Evolutionary conservation across 257 asterid genomes (phyloP), one percentile per base, ranked within the genome.

Genomic region (Oldenlandia corymbosa): DNA sequence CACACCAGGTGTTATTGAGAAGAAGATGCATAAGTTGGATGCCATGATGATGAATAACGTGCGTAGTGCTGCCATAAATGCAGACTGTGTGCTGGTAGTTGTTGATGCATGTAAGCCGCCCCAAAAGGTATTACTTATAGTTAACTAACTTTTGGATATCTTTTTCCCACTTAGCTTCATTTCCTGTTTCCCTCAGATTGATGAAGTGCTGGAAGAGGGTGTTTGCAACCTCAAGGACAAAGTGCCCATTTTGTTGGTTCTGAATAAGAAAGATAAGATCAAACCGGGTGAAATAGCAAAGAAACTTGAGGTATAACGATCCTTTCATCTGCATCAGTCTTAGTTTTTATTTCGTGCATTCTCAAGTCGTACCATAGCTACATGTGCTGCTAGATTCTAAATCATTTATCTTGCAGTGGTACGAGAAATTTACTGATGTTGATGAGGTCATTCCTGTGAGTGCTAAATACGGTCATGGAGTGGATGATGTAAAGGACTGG

Each of bases 391-490:
- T n/a, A n/a, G n/a, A n/a, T n/a, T 7, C n/a, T 21, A 65, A 14
- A 11, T 68, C 28, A 49, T 50, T 16, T 80, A 53, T 65, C 72
- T 69, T 72, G 83, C 83, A 92, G 97, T 89, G 97, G 99, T 89
- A 84, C 31, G 99, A 92, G 83, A 92, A 92, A 73, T 85, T 85
- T 79, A 81, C 95, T 0, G 83, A 75, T 65, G 95, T 78, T 34
- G 98, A 92, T 70, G 98, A 92, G 81, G 98, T 92, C 64, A 92
- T 92, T 78, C 98, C 98, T 10, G 97, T 92, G 79, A 88, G 98
- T 76, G 98, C 95, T 67, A 92, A 89, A 75, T 92, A 83, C 80
- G 98, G 97, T 62, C 93, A 88, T 34, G 98, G 98, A 49, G 86
- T 92, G 55, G 98, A 92, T 31, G 98, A 92, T 65, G 78, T 92